These are phyloP conservation scores for Scleromitrula shiraiana DNA, from an alignment of 2,329 filamentous ascomycete species.

Conservation along the genomic window DNA sequence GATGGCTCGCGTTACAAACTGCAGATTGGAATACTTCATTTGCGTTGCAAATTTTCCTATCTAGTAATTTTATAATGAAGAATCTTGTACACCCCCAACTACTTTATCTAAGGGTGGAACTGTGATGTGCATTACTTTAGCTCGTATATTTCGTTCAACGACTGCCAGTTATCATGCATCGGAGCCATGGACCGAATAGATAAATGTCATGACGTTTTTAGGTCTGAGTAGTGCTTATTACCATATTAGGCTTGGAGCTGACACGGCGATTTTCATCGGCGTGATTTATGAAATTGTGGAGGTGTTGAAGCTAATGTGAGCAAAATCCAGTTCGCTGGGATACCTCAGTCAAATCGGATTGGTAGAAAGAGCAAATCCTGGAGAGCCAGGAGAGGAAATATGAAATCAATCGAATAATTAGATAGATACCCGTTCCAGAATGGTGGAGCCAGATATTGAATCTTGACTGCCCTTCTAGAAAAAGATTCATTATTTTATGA, in stretches of 20 bases:
- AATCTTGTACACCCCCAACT: too few relatives aligned
- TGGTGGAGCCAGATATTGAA: too few relatives aligned
- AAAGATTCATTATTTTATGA: too few relatives aligned
- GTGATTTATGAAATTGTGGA: too few relatives aligned
- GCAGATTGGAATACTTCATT: neutral
- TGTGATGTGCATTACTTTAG: neutral
- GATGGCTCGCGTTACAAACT: slow-evolving; percentile 1
- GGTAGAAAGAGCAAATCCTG: too few relatives aligned
- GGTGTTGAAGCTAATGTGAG: neutral
- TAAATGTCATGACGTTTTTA: neutral
- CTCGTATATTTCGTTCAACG: neutral
- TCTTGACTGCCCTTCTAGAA: too few relatives aligned
- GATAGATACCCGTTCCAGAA: too few relatives aligned
- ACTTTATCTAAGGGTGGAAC: too few relatives aligned
- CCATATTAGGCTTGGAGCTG: neutral
- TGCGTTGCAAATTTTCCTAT: neutral
- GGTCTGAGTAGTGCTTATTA: neutral
- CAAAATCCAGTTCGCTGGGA: neutral
- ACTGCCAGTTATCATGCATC: slow-evolving; percentile 3
- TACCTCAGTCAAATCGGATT: neutral
- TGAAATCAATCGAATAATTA: too few relatives aligned
- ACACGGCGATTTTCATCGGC: neutral
- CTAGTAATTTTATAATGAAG: too few relatives aligned
- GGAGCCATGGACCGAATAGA: slow-evolving; percentile 7
- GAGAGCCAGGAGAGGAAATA: too few relatives aligned